Base-by-base conservation (phyloP, 2,329 filamentous ascomycete genomes). In the Phoma herbarum region DNA sequence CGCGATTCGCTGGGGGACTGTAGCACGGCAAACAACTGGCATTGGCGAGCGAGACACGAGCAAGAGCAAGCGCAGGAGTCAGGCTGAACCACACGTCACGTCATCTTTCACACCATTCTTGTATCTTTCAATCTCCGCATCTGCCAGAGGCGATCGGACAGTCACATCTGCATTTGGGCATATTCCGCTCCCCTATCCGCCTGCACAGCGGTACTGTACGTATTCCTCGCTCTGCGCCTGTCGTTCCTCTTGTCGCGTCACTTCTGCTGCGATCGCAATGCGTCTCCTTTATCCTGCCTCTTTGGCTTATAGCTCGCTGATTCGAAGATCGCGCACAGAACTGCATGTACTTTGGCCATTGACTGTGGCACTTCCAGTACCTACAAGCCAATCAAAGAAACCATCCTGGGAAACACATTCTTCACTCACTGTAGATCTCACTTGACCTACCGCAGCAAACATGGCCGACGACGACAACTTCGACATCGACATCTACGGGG, bases 401-500 rank as follows among this genome's bases (percentile, higher is more conserved):
- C 60, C 68, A 61, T 70, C 66, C 66, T 66, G 66, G 67, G 64
- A 64, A 62, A 20, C 60, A 52, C 62, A 33, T 49, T 57, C 58
- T 64, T 57, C 57, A 61, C 65, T 69, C 53, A 61, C 64, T 67
- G 64, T 63, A 69, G 60, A 61, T 57, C 39, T 66, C 49, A 65
- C 61, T 72, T 67, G 62, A 69, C 52, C 52, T 45, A 61, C 59
- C 42, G 64, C 64, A 68, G 68, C 68, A 72, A 72, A 50, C 51
- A 79, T 79, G 74, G 81, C 84, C 71, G 86, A 88, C 74, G 86
- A 88, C 77, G 86, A 89, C 77, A 88, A 87, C 72, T 89, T 89
- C 81, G 86, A 89, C 69, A 88, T 89, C 81, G 87, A 89, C 75
- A 88, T 89, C 78, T 89, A 89, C 72, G 86, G 86, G 63, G 86